Base-by-base conservation (phyloP, 73 alveolate genomes). In the Loxodes magnus region DNA sequence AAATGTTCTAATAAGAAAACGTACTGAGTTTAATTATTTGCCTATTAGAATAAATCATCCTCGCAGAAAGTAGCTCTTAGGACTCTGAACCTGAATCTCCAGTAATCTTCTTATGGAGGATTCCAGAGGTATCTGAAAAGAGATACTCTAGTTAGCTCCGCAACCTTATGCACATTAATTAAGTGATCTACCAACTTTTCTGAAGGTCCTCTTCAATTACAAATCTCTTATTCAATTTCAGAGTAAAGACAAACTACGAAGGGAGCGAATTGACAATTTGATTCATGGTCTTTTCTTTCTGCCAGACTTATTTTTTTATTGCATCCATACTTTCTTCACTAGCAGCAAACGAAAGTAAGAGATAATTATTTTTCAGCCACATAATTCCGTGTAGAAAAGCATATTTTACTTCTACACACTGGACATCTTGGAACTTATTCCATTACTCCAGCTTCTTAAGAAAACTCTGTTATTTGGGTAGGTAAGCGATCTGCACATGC, bases 111-210 rank as follows among this genome's bases (percentile, higher is more conserved):
- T 9, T 39, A 16, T 15, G 53, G 53, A 39, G 53, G 53, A 2
- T 39, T 39, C 53, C 53, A 39, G 1, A 39, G 30, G 15, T 39
- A 39, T 15, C 53, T n/a, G 15, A 39, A 39, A 1, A 39, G 48
- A 9, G 15, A 9, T 12, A 23, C 30, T 39, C 53, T n/a, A 1
- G 9, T 15, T 15, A 39, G 15, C 15, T 39, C 53, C 19, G 14
- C 35, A 9, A 39, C 53, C 7, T 39, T 29, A 16, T 39, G 53
- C 14, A 15, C 53, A 16, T 39, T 9, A n/a, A 15, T 39, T 15
- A 39, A 1, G 15, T 39, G 53, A 9, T 39, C 53, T 15, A 29
- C 35, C 48, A 39, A 16, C 14, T 12, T 1, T 2, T 15, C 53
- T 15, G 53, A 16, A 10, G 14, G 14, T 39, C 53, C 53, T 39